phyloP scores from a whole-genome alignment of 2,329 filamentous ascomycete species.

The Fusarium liriodendri region DNA sequence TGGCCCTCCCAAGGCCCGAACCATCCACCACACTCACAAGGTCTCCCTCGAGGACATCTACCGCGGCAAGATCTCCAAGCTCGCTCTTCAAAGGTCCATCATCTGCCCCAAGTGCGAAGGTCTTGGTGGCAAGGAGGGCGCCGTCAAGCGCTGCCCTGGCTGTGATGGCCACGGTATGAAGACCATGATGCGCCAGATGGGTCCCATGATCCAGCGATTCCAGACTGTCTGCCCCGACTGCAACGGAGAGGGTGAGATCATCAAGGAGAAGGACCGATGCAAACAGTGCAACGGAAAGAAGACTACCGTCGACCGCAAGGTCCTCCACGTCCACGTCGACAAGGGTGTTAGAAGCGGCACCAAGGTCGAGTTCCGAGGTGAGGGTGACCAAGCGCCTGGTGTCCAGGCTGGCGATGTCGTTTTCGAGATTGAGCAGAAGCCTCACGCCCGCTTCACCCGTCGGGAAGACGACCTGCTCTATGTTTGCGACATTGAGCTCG shows the following conservation, averaged over 20 bases:
- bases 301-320: conserved; percentile 96
- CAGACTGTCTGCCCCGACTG: conserved; percentile 99
- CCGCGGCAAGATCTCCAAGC: conserved; percentile 96
- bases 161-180: conserved; percentile 98
- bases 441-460: conserved; percentile 93
- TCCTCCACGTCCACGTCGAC: conserved; percentile 97
- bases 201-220: conserved; percentile 99
- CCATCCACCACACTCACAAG: conserved; percentile 98
- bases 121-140: conserved; percentile 94
- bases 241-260: conserved; percentile 95
- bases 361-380: conserved; percentile 96
- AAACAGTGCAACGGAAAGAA: conserved; percentile 98
- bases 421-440: conserved; percentile 99
- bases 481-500: conserved; percentile 93
- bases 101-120: conserved; percentile 96
- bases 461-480: conserved; percentile 97
- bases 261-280: conserved; percentile 97
- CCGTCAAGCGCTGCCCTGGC: conserved; percentile 91
- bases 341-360: conserved; percentile 92
- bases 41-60: conserved; percentile 98
- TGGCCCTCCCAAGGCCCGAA: conserved; percentile 88
- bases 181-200: conserved; percentile 99
- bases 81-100: conserved; percentile 96
- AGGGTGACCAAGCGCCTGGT: conserved; percentile 95
- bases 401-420: conserved; percentile 95